Conservation (phyloP, 2,329 filamentous ascomycete species). For the Elsinoe ampelina region DNA sequence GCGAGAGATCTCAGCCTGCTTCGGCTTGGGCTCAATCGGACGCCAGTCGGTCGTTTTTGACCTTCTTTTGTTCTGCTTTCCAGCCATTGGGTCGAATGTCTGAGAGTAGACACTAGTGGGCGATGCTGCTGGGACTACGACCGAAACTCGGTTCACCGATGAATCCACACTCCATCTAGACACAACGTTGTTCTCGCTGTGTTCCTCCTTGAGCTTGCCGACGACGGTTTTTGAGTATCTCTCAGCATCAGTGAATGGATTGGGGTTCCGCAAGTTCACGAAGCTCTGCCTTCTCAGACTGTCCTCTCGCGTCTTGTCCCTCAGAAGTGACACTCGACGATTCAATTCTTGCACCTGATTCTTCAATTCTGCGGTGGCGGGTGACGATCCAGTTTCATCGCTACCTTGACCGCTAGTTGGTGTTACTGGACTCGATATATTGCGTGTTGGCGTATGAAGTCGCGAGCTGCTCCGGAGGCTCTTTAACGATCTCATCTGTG, state of each 20-base stretch:
- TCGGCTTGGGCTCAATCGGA: background rate
- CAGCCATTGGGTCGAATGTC: background rate
- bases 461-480: constrained; percentile 2
- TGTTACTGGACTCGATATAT: background rate
- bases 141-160: constrained; percentile 5
- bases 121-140: background rate
- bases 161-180: constrained; percentile 10
- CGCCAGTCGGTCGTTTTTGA: constrained; percentile 9
- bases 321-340: constrained; percentile 71
- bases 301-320: constrained; percentile 70
- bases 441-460: background rate
- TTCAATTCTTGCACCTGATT: constrained; percentile 80
- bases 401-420: constrained; percentile 26
- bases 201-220: background rate
- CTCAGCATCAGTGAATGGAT: constrained; percentile 68
- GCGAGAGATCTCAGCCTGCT: background rate
- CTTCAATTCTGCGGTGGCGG: constrained; percentile 63
- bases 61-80: background rate
- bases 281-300: constrained; percentile 68
- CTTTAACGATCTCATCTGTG: background rate
- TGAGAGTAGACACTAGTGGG: constrained; percentile 2
- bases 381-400: constrained; percentile 54
- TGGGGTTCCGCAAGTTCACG: constrained; percentile 64
- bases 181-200: background rate
- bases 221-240: constrained; percentile 23